Evolutionary conservation across 345 rosid species (phyloP).

Genomic region (Rhizophora apiculata): DNA sequence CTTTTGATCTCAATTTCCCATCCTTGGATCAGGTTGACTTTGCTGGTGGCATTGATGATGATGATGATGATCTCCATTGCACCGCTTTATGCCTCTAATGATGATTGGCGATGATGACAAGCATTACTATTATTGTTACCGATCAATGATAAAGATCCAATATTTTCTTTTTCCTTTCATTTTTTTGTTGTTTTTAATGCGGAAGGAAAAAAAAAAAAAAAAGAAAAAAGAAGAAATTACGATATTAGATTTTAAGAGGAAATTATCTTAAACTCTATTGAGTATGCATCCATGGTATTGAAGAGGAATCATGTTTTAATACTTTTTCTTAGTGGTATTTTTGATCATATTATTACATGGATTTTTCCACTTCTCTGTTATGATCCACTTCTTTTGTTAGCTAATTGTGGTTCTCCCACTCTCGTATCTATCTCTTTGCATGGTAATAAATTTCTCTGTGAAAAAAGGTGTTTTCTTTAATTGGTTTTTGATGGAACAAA

Average conservation of each 20-base stretch:
- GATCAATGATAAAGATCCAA: slow-evolving; percentile 8
- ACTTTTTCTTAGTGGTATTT: neutral
- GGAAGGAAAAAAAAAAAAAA: slow-evolving; percentile 3
- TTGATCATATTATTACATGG: no score
- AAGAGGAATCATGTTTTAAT: neutral
- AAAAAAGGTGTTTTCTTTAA: no score
- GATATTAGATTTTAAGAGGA: slow-evolving; percentile 28
- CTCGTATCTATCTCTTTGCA: no score
- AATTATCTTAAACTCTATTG: slow-evolving; percentile 16
- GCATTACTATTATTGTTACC: slow-evolving; percentile 1
- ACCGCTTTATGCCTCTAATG: slow-evolving; percentile 82
- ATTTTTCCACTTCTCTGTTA: no score
- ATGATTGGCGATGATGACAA: neutral
- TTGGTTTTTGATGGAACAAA: no score
- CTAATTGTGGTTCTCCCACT: no score
- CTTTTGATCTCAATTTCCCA: slow-evolving; percentile 87
- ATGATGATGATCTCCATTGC: slow-evolving; percentile 68
- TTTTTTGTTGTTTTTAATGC: slow-evolving; percentile 25
- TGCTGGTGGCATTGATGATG: slow-evolving; percentile 32
- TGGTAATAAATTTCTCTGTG: no score
- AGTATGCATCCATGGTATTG: slow-evolving; percentile 4
- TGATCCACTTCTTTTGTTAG: no score
- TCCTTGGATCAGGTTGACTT: slow-evolving; percentile 69
- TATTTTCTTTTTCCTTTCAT: slow-evolving; percentile 5
- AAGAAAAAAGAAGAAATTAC: slow-evolving; percentile 1